phyloP scores from a whole-genome alignment of 1,284 basidiomycete genomes.

The Ceratobasidium sp. region DNA sequence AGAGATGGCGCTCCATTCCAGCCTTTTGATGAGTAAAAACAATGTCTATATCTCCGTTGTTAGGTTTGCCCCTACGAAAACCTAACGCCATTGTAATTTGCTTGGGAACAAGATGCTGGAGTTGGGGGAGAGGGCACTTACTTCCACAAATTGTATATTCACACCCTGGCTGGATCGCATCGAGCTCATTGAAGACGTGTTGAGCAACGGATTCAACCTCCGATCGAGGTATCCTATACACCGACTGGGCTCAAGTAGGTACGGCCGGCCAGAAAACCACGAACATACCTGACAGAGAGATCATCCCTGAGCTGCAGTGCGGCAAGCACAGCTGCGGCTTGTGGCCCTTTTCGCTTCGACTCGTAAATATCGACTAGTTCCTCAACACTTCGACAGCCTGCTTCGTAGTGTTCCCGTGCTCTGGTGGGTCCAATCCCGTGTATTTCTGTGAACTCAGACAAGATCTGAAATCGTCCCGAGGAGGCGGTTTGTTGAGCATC shows the following conservation, averaged over 20 bases:
- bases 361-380: slow-evolving; percentile 75
- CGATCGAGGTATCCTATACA: slow-evolving; percentile 68
- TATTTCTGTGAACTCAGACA: slow-evolving; percentile 71
- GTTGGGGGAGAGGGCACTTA: slow-evolving; percentile 58
- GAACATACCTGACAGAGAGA: not conserved
- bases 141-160: slow-evolving; percentile 78
- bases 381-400: slow-evolving; percentile 70
- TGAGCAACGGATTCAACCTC: slow-evolving; percentile 77
- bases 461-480: slow-evolving; percentile 68
- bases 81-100: slow-evolving; percentile 59
- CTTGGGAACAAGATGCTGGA: slow-evolving; percentile 9
- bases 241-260: not conserved
- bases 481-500: slow-evolving; percentile 71
- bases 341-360: not conserved
- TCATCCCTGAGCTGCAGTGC: slow-evolving; percentile 32
- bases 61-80: slow-evolving; percentile 78
- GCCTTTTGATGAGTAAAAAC: slow-evolving; percentile 76
- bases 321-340: not conserved
- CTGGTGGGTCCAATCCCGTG: slow-evolving; percentile 80
- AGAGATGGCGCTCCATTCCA: slow-evolving; percentile 65
- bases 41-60: slow-evolving; percentile 83
- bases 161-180: slow-evolving; percentile 69
- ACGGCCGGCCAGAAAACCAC: not conserved
- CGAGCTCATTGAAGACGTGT: slow-evolving; percentile 70
- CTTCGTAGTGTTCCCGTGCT: slow-evolving; percentile 71